Evolutionary conservation across 1,284 basidiomycete species (phyloP), one percentile per base, ranked within the genome.

Genomic region (Cutaneotrichosporon arboriforme): DNA sequence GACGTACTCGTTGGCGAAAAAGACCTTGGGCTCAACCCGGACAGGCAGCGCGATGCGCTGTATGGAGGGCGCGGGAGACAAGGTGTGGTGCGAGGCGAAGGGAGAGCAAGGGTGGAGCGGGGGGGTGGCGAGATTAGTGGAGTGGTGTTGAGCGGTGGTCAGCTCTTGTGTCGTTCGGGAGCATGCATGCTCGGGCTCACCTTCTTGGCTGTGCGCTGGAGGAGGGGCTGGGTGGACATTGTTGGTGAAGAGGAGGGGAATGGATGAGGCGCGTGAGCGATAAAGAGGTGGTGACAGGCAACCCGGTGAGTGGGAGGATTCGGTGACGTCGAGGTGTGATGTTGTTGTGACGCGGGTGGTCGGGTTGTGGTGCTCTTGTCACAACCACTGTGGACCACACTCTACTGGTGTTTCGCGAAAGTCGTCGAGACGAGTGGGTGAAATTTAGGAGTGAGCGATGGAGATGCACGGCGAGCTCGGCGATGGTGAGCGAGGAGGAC

Each of bases 171-270:
- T 31, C 26, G 26, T 5, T 31, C 5, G 7, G 26, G 7, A 31
- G 26, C 26, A 31, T 31, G 26, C 26, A 31, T 31, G 15, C 18
- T n/a, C n/a, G n/a, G n/a, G 34, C 57, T 34, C 46, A 71, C 73
- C 68, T 96, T 96, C 47, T 86, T 84, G 3, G 91, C 89, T 15
- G 93, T 96, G 56, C 96, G 86, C 76, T 98, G 94, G 44, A 99
- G 86, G 44, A 98, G 83, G 18, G 96, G 96, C 75, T 97, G 96
- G 51, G 92, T 96, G 17, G 94, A 98, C 96, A 97, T 96, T 13
- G n/a, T 35, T 7, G 34, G 40, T 49, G 42, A 20, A 33, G 26
- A 38, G 34, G 43, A 17, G 20, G 36, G 14, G 46, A n/a, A 46
- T 18, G 22, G 41, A 43, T 14, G 7, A 20, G 17, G 12, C 10